Evolutionary conservation across 345 rosid genomes (phyloP), one percentile per base, ranked within the genome.

Genomic region (Moricandia arvensis): DNA sequence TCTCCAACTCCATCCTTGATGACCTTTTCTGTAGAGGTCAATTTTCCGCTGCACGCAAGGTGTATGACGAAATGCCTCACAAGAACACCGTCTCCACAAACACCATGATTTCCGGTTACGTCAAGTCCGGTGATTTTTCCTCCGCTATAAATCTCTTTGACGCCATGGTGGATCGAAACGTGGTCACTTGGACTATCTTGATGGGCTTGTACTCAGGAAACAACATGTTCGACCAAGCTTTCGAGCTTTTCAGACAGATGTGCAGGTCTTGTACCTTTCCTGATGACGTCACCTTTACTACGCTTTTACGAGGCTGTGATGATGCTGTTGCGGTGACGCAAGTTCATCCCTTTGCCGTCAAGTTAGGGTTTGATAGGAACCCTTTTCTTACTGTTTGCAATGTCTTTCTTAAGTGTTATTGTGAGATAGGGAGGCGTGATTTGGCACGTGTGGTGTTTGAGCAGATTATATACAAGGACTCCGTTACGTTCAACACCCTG

Each of bases 171-270:
- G 53, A 86, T 29, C 89, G 86, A 76, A 88, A 83, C 21, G 88
- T 77, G 13, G 95, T 91, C 3, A 80, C 95, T 0, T 91, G 97
- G 96, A 94, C 98, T 13, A 86, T 90, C 68, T 71, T 94, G 83
- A 86, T 91, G 71, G 94, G 91, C 5, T 93, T 88, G 47, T 90
- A 88, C 78, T 71, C 83, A 5, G 80, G 78, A 53, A 71, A 69
- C 61, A 72, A 77, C 76, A 83, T 60, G 31, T 83, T 84, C 53
- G 31, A 45, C 6, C 88, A 86, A 75, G 93, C 91, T 15, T 90
- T 88, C 38, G 55, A 80, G 79, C 82, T 94, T 67, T 90, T 88
- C 7, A 68, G 75, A 31, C 78, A 79, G 15, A 91, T 91, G 97
- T 76, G 74, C 59, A 75, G 85, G 73, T 66, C 26, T 30, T 84